Conservation (phyloP, 2,329 filamentous ascomycete genomes). For the Bertia moriformis region DNA sequence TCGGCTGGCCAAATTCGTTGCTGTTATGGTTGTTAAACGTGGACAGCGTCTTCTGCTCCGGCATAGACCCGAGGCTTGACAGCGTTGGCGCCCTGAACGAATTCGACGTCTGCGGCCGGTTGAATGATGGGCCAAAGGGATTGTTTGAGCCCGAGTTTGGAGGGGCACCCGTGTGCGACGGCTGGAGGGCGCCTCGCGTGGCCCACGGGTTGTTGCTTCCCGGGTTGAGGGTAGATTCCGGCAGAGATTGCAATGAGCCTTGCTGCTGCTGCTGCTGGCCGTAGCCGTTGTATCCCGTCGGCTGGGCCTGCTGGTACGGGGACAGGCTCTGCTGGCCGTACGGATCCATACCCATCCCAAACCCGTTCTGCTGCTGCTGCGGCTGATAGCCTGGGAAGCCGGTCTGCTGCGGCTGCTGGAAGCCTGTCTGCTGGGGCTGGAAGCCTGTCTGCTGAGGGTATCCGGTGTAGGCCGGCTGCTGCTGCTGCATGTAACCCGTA, state of each 20-base stretch:
- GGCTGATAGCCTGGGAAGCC: slow-evolving; percentile 62
- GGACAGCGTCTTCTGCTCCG: slow-evolving; percentile 69
- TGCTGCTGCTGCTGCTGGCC: slow-evolving; percentile 32
- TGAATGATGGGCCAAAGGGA: slow-evolving; percentile 71
- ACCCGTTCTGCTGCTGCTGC: slow-evolving; percentile 37
- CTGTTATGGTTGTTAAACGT: no score
- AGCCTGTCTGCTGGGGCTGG: slow-evolving; percentile 30
- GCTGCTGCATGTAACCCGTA: slow-evolving; percentile 63
- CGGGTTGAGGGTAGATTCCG: slow-evolving; percentile 52
- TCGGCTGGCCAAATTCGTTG: slow-evolving; percentile 37
- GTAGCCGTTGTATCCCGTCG: slow-evolving; percentile 39
- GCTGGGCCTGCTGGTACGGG: slow-evolving; percentile 30
- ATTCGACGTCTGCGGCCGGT: slow-evolving; percentile 37
- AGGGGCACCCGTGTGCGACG: slow-evolving; percentile 50
- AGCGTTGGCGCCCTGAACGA: slow-evolving; percentile 35
- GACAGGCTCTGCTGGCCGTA: slow-evolving; percentile 21
- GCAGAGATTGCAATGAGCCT: slow-evolving; percentile 23
- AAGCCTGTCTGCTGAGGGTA: slow-evolving; percentile 34
- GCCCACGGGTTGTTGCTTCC: slow-evolving; percentile 95
- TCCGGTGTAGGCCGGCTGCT: slow-evolving; percentile 38
- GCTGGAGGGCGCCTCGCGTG: slow-evolving; percentile 36
- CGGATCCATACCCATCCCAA: slow-evolving; percentile 10
- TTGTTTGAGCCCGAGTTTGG: slow-evolving; percentile 94
- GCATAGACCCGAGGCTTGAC: slow-evolving; percentile 60
- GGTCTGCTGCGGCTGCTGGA: slow-evolving; percentile 41